These are phyloP conservation scores for Candida sp. DNA, from an alignment of 1,139 yeast species.

Conservation along the genomic window DNA sequence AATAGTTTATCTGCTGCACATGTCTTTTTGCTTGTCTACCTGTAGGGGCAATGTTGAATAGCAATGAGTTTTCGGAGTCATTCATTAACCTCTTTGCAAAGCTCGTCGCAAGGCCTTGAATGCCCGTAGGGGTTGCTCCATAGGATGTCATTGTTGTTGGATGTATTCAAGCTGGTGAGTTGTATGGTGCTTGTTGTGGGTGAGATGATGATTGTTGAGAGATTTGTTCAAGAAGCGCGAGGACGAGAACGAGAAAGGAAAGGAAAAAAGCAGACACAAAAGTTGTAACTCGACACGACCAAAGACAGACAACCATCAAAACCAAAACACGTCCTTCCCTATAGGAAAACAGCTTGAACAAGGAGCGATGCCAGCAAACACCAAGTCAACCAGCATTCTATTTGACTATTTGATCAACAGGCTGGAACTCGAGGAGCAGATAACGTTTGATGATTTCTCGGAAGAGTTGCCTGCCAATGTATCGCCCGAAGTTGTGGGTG, in stretches of 20 bases:
- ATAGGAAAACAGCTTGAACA: too few relatives aligned
- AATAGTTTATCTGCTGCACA: slow-evolving; percentile 79
- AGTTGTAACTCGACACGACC: background rate
- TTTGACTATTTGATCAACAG: slow-evolving; percentile 14
- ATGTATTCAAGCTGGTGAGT: too few relatives aligned
- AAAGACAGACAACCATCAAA: background rate
- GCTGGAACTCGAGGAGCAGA: slow-evolving; percentile 14
- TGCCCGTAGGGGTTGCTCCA: slow-evolving; percentile 39
- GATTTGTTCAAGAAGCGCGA: background rate
- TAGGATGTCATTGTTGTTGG: slow-evolving; percentile 14
- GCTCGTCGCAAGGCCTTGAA: slow-evolving; percentile 80
- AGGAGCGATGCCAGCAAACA: slow-evolving; percentile 2
- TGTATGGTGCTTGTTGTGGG: too few relatives aligned
- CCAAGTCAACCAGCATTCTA: slow-evolving; percentile 12
- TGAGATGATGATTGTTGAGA: background rate
- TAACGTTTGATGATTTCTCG: slow-evolving; percentile 12
- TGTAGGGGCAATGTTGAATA: slow-evolving; percentile 70
- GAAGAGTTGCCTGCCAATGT: slow-evolving; percentile 14
- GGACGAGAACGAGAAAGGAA: background rate
- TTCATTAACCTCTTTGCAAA: slow-evolving; percentile 36
- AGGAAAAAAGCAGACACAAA: background rate
- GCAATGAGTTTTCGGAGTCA: slow-evolving; percentile 63
- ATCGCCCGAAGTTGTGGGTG: slow-evolving; percentile 5
- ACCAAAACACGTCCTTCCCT: too few relatives aligned
- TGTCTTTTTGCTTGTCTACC: slow-evolving; percentile 79